These are phyloP conservation scores for Ophiocordyceps robertsii DNA, from an alignment of 2,329 filamentous ascomycete species.

Conservation along the genomic window DNA sequence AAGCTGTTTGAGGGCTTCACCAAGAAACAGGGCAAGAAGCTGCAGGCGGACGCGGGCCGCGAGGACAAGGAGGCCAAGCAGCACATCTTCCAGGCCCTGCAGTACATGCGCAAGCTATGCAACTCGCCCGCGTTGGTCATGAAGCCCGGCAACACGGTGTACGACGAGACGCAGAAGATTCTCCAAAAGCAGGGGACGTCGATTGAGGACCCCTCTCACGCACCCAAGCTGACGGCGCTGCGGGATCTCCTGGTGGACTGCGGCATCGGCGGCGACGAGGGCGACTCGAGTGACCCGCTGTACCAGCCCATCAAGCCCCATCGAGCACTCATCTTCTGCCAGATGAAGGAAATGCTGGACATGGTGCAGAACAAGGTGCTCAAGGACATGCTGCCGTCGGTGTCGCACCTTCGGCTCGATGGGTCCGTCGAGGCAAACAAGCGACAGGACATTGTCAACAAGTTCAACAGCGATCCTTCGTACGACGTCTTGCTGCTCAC, in stretches of 20 bases:
- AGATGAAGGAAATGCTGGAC: conserved; percentile 99
- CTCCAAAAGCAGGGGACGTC: conserved; percentile 67
- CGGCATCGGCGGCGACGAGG: conserved; percentile 71
- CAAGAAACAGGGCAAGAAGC: conserved; percentile 80
- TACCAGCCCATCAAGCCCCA: conserved; percentile 87
- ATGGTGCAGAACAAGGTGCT: conserved; percentile 95
- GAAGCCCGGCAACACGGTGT: conserved; percentile 84
- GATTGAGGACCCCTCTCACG: conserved; percentile 74
- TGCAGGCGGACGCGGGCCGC: conserved; percentile 69
- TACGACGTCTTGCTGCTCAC: conserved; percentile 91
- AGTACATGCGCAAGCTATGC: conserved; percentile 99
- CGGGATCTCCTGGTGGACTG: conserved; percentile 95
- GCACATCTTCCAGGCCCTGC: conserved; percentile 96
- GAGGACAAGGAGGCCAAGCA: conserved; percentile 90
- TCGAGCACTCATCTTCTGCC: conserved; percentile 91
- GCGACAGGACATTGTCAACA: conserved; percentile 95
- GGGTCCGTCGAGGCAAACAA: conserved; percentile 85
- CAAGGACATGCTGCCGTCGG: conserved; percentile 77
- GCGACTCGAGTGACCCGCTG: conserved; percentile 43
- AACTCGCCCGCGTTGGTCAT: conserved; percentile 94
- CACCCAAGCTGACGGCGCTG: conserved; percentile 82
- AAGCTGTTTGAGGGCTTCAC: conserved; percentile 95
- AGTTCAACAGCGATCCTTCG: conserved; percentile 94
- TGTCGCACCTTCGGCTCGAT: conserved; percentile 89
- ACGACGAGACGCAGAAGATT: conserved; percentile 73